These are phyloP conservation scores for Phytophthora palmivora DNA, from an alignment of 352 stramenopile species.

Conservation along the genomic window DNA sequence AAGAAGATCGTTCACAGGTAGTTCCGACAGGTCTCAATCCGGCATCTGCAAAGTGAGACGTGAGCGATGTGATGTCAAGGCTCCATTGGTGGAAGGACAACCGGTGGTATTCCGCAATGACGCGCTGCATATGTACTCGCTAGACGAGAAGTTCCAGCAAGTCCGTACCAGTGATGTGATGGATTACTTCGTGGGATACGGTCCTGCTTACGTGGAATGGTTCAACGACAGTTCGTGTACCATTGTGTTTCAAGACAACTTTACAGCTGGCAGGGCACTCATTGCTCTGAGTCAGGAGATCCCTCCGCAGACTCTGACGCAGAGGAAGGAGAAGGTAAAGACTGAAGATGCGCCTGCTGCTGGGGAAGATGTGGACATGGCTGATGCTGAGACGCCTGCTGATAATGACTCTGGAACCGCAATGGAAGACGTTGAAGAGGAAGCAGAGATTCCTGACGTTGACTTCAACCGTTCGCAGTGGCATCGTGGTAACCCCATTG, in stretches of 20 bases:
- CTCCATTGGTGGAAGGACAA: conserved; percentile 33
- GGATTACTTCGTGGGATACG: conserved; percentile 81
- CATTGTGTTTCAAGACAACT: conserved; percentile 82
- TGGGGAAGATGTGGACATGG: conserved; percentile 69
- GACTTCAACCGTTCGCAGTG: conserved; percentile 74
- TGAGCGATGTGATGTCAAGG: conserved; percentile 68
- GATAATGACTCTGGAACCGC: conserved; percentile 26
- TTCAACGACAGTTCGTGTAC: conserved; percentile 89
- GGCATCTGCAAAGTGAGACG: conserved; percentile 62
- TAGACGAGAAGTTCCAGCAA: conserved; percentile 81
- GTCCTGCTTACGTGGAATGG: conserved; percentile 88
- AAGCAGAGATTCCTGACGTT: conserved; percentile 51
- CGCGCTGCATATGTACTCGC: conserved; percentile 84
- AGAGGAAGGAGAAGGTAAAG: conserved; percentile 39
- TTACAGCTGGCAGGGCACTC: conserved; percentile 69
- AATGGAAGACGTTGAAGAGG: conserved; percentile 37
- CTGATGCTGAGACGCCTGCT: conserved; percentile 34
- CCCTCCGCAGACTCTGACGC: conserved; percentile 48
- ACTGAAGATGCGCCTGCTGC: conserved; percentile 2
- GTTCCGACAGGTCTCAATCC: conserved; percentile 41
- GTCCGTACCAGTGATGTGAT: conserved; percentile 84
- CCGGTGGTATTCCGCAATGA: conserved; percentile 58
- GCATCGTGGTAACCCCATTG: conserved; percentile 58
- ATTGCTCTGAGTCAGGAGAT: conserved; percentile 64
- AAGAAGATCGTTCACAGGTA: conserved; percentile 44